Conservation (phyloP, 176 grass and related monocot genomes). For the Pharus latifolius region DNA sequence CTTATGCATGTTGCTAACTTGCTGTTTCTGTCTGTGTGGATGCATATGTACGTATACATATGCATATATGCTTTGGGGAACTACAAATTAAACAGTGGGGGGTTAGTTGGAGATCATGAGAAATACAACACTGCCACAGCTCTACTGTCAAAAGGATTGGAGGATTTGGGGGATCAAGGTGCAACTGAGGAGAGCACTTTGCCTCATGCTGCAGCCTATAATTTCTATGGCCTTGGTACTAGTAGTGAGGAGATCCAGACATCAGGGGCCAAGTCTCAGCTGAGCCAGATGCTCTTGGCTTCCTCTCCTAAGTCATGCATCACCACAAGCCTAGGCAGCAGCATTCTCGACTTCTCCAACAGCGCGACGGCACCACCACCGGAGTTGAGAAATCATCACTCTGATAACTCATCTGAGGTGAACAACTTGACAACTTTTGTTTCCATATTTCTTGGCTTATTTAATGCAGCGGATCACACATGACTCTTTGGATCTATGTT, state of each 20-base stretch:
- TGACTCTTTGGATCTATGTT: not conserved
- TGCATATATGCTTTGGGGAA: not conserved
- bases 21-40: not conserved
- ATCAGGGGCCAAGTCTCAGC: slow-evolving; percentile 26
- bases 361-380: not conserved
- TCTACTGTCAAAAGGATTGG: slow-evolving; percentile 39
- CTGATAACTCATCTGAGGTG: slow-evolving; percentile 90
- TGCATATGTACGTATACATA: not conserved
- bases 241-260: slow-evolving; percentile 41
- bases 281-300: slow-evolving; percentile 47
- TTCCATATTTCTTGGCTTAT: not conserved
- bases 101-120: slow-evolving; percentile 32
- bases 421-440: not conserved
- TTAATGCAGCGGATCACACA: not conserved
- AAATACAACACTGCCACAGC: slow-evolving; percentile 14
- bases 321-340: slow-evolving; percentile 50
- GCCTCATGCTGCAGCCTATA: slow-evolving; percentile 11
- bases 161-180: slow-evolving; percentile 16
- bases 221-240: slow-evolving; percentile 23
- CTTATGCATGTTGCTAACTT: slow-evolving; percentile 7
- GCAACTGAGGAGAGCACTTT: slow-evolving; percentile 11
- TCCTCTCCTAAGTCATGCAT: slow-evolving; percentile 79
- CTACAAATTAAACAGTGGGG: slow-evolving; percentile 29
- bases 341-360: slow-evolving; percentile 85
- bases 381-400: slow-evolving; percentile 40